Conservation (phyloP, 495 filamentous ascomycete species). For the Penicillium desertorum region DNA sequence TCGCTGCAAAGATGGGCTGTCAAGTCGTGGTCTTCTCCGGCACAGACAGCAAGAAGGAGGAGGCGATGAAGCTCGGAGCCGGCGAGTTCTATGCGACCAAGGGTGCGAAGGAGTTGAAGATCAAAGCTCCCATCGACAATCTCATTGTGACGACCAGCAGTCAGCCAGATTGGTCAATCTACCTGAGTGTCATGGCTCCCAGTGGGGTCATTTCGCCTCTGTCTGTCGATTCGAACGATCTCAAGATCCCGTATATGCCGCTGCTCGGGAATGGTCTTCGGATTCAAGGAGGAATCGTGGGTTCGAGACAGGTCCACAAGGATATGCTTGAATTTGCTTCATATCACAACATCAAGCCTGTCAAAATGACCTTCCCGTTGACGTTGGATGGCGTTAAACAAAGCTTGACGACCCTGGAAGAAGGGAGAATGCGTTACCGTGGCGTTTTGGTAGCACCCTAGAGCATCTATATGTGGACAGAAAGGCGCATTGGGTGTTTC, state of each 20-base stretch:
- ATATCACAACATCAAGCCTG: slow-evolving; percentile 54
- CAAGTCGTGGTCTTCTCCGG: slow-evolving; percentile 60
- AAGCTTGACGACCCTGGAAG: slow-evolving; percentile 51
- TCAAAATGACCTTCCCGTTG: slow-evolving; percentile 58
- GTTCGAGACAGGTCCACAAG: slow-evolving; percentile 46
- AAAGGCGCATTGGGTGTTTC: not conserved
- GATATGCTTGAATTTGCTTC: slow-evolving; percentile 62
- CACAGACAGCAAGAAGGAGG: slow-evolving; percentile 57
- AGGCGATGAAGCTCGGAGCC: slow-evolving; percentile 54
- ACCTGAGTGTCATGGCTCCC: slow-evolving; percentile 42
- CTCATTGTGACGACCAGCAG: slow-evolving; percentile 51
- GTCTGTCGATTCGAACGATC: slow-evolving; percentile 45
- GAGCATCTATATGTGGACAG: not conserved
- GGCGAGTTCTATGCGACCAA: slow-evolving; percentile 50
- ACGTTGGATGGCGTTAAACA: slow-evolving; percentile 52
- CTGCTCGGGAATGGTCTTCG: slow-evolving; percentile 48
- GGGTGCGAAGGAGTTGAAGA: slow-evolving; percentile 37
- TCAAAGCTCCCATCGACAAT: slow-evolving; percentile 36
- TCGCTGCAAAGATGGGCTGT: slow-evolving; percentile 61
- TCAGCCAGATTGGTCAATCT: slow-evolving; percentile 44
- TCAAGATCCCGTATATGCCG: slow-evolving; percentile 54
- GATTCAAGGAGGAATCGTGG: slow-evolving; percentile 55
- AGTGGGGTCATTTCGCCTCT: slow-evolving; percentile 54
- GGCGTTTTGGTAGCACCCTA: slow-evolving; percentile 44
- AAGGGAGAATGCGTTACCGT: slow-evolving; percentile 60